phyloP scores from a whole-genome alignment of 208 protist species.

The Wallacemonas sp. region DNA sequence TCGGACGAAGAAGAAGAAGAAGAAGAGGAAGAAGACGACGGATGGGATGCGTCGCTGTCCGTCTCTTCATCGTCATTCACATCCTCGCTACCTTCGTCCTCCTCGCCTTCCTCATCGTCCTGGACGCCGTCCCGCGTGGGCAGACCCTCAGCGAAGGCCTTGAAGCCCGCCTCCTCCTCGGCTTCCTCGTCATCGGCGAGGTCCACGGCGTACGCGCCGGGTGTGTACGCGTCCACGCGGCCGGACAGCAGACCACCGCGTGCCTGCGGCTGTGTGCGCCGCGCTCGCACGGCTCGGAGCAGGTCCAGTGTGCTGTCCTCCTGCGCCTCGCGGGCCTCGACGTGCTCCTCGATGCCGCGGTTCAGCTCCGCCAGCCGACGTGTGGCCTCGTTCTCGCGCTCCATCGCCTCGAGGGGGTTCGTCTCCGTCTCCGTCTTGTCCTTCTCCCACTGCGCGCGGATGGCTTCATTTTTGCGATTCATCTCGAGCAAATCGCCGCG shows the following conservation, averaged over 20 bases:
- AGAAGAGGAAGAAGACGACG: neutral
- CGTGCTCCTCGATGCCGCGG: slow-evolving; percentile 61
- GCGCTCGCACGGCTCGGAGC: slow-evolving; percentile 9
- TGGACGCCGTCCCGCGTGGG: neutral
- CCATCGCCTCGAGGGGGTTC: slow-evolving; percentile 69
- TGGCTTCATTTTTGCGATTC: slow-evolving; percentile 69
- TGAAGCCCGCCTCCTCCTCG: slow-evolving; percentile 10
- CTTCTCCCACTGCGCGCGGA: slow-evolving; percentile 50
- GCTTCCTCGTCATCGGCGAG: slow-evolving; percentile 1
- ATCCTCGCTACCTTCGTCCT: slow-evolving; percentile 9
- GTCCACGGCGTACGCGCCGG: neutral
- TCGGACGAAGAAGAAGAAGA: neutral
- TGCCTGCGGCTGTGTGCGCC: neutral
- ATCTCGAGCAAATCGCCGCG: slow-evolving; percentile 70
- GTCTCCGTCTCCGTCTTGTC: slow-evolving; percentile 50
- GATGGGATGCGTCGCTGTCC: neutral
- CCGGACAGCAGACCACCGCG: neutral
- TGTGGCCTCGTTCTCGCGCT: slow-evolving; percentile 72
- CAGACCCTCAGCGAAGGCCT: neutral
- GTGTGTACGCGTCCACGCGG: neutral
- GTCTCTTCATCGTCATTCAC: neutral
- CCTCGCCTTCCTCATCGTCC: slow-evolving; percentile 5
- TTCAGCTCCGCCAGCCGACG: slow-evolving; percentile 71
- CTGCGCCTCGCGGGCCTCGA: slow-evolving; percentile 41
- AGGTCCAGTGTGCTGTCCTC: slow-evolving; percentile 33